Evolutionary conservation across 2,329 filamentous ascomycete species (phyloP), one percentile per base, ranked within the genome.

Genomic region (Cladosporium sphaerospermum): DNA sequence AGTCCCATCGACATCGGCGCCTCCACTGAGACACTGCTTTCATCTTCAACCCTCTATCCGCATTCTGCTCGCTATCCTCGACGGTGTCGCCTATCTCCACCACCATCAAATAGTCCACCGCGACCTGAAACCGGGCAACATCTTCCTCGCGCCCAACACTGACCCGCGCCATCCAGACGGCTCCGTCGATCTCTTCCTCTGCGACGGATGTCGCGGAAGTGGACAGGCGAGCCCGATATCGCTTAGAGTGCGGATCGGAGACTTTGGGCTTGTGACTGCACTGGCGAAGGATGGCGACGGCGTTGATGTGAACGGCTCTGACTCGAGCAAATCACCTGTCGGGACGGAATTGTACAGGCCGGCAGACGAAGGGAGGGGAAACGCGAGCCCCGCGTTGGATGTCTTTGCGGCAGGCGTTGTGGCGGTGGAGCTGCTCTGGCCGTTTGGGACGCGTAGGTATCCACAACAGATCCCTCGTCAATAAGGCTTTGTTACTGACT

Each of bases 81-180:
- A 82, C 8, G 84, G 83, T 1, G 77, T 86, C 3, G 76, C 83
- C 54, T 86, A 87, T 60, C 73, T 86, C 2, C 84, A 87, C 59
- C 68, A 72, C 0, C 74, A 81, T 54, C 74, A 75, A 5, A 78
- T 86, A 45, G 75, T 85, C 0, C 84, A 87, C 60, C 79, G 83
- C 9, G 84, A 87, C 61, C 71, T 87, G 18, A 87, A 87, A 61
- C 84, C 84, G 0, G 80, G 78, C 3, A 87, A 87, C 58, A 79
- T 87, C 28, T 85, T 87, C 65, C 70, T 87, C 0, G 79, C 78
- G 2, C 63, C 75, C n/a, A 67, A 72, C 14, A 66, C 61, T 28
- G 65, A 57, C 53, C 58, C 55, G 1, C 59, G 53, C 49, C 50
- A 45, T 16, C 53, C 55, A 36, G 56, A 54, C 3, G 74, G 77